These are phyloP conservation scores for Penicillium aurantiogriseum DNA, from an alignment of 2,329 filamentous ascomycete species.

Conservation along the genomic window DNA sequence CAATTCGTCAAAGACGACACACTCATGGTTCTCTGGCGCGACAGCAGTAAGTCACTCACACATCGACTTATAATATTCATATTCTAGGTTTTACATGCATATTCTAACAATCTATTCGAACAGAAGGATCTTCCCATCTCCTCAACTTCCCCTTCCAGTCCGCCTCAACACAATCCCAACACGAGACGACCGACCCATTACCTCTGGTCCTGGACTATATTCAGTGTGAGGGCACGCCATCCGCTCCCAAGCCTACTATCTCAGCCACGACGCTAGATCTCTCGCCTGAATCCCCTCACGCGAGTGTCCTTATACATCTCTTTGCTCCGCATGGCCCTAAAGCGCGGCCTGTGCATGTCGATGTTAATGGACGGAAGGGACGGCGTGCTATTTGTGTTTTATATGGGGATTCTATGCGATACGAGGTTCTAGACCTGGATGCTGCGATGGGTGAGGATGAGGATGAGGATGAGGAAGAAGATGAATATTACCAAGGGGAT, in stretches of 20 bases:
- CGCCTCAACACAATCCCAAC: not conserved
- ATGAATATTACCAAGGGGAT: conserved; percentile 26
- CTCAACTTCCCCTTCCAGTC: conserved; percentile 36
- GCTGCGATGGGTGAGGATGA: conserved; percentile 37
- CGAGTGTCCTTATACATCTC: conserved; percentile 43
- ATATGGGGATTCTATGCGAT: conserved; percentile 54
- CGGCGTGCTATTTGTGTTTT: conserved; percentile 55
- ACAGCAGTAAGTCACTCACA: conserved; percentile 27
- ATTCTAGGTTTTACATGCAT: not conserved
- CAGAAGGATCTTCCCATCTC: conserved; percentile 32
- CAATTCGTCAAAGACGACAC: conserved; percentile 65
- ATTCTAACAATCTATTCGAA: not conserved
- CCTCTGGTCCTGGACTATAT: conserved; percentile 21
- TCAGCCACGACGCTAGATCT: conserved; percentile 22
- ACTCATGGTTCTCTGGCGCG: conserved; percentile 59
- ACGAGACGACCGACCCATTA: conserved; percentile 9
- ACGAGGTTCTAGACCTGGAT: conserved; percentile 58
- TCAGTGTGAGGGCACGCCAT: conserved; percentile 11
- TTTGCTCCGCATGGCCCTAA: conserved; percentile 49
- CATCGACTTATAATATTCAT: not conserved
- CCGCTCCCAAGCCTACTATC: conserved; percentile 14
- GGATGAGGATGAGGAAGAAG: conserved; percentile 32
- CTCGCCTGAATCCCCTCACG: conserved; percentile 14
- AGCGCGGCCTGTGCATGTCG: conserved; percentile 47
- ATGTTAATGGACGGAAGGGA: conserved; percentile 57